These are phyloP conservation scores for Lagenaria siceraria DNA, from an alignment of 306 rosid genomes.

Conservation along the genomic window DNA sequence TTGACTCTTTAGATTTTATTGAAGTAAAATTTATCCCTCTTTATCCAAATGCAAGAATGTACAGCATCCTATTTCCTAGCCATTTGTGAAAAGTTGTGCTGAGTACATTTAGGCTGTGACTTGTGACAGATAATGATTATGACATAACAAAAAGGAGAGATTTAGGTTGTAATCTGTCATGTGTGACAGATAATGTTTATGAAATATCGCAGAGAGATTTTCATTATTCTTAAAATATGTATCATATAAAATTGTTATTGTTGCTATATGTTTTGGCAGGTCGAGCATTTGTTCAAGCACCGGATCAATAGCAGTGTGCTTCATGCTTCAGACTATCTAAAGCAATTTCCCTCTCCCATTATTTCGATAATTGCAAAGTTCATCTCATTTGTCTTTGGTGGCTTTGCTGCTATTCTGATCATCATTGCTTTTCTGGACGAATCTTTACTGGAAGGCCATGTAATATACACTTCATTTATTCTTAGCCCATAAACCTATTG, in stretches of 20 bases:
- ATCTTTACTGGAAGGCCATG: conserved; percentile 93
- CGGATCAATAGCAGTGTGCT: conserved; percentile 68
- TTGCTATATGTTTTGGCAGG: conserved; percentile 30
- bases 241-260: background rate
- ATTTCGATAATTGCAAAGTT: conserved; percentile 71
- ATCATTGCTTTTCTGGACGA: conserved; percentile 86
- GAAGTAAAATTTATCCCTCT: background rate
- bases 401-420: conserved; percentile 86
- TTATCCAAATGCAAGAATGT: background rate
- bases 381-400: conserved; percentile 84
- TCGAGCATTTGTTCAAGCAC: conserved; percentile 89
- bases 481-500: background rate
- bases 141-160: background rate
- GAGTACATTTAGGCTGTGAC: background rate
- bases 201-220: background rate
- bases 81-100: background rate
- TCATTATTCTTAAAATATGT: conserved; percentile 6
- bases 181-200: background rate
- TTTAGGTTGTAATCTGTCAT: background rate
- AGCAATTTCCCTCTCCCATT: conserved; percentile 93
- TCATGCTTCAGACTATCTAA: conserved; percentile 73
- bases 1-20: background rate
- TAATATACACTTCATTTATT: conserved; percentile 22
- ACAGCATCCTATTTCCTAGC: background rate
- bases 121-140: background rate